These are phyloP conservation scores for Cladorrhinum sp. DNA, from an alignment of 2,329 filamentous ascomycete genomes.

Conservation along the genomic window DNA sequence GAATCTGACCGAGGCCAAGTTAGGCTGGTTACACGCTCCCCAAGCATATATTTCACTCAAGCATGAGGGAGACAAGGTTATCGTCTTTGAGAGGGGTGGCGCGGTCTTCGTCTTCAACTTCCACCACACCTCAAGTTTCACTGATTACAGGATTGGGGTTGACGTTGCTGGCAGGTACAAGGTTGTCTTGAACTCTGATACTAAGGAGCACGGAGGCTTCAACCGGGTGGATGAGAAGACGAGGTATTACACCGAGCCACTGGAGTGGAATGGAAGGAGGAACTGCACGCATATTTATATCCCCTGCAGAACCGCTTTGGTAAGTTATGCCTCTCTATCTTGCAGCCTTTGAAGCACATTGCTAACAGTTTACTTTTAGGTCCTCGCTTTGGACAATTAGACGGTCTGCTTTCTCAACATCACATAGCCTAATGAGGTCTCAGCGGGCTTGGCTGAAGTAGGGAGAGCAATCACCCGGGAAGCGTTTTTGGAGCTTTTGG, in stretches of 20 bases:
- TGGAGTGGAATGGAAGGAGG: conserved; percentile 84
- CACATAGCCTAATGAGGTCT: conserved; percentile 30
- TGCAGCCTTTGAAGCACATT: background rate
- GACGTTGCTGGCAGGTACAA: conserved; percentile 82
- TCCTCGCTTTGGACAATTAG: conserved; percentile 48
- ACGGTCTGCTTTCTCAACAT: background rate
- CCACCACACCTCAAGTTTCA: conserved; percentile 78
- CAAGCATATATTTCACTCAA: conserved; percentile 94
- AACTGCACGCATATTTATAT: conserved; percentile 95
- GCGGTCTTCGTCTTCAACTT: conserved; percentile 97
- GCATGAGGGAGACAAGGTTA: conserved; percentile 88
- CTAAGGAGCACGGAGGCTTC: conserved; percentile 73
- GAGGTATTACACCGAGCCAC: conserved; percentile 85
- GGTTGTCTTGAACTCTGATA: conserved; percentile 80
- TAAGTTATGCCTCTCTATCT: conserved; percentile 43
- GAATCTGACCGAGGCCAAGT: conserved; percentile 83
- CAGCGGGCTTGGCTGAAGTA: background rate
- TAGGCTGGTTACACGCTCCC: conserved; percentile 81
- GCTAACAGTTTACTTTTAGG: conserved; percentile 34
- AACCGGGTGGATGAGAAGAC: conserved; percentile 74
- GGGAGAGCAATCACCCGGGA: background rate
- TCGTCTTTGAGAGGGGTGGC: conserved; percentile 91
- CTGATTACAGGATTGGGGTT: conserved; percentile 88
- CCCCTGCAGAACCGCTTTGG: conserved; percentile 77
- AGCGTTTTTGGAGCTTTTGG: background rate